Conservation (phyloP, 108 stramenopile genomes). For the Nannochloropsis granulata region DNA sequence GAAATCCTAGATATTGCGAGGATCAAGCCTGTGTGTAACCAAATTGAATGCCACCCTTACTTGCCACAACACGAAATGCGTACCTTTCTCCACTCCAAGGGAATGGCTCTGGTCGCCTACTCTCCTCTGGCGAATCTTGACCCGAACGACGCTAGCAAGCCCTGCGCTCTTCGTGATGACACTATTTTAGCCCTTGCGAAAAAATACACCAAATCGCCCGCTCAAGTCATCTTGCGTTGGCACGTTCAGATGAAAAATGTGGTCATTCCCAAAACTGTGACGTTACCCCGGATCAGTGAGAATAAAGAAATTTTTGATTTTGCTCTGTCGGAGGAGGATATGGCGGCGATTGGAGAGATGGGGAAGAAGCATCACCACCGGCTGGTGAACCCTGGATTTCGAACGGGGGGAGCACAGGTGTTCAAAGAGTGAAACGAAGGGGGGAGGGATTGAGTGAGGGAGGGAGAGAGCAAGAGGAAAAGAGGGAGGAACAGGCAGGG, state of each 20-base stretch:
- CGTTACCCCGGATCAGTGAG: constrained; percentile 12
- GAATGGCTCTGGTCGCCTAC: constrained; percentile 28
- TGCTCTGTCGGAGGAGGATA: constrained; percentile 24
- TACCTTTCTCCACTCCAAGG: not conserved
- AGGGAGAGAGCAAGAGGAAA: not conserved
- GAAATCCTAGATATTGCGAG: not conserved
- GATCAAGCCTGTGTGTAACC: not conserved
- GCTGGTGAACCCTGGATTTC: not conserved
- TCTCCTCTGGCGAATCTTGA: constrained; percentile 36
- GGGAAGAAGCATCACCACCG: not conserved
- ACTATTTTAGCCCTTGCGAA: constrained; percentile 8
- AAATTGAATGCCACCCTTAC: constrained; percentile 13
- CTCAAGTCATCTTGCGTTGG: constrained; percentile 37
- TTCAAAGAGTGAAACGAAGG: not conserved
- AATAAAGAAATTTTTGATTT: constrained; percentile 36
- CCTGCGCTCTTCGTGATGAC: constrained; percentile 25
- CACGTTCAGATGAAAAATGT: constrained; percentile 31
- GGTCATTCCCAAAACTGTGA: constrained; percentile 37
- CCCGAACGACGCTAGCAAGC: not conserved
- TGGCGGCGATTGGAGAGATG: constrained; percentile 12
- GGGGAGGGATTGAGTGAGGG: not conserved
- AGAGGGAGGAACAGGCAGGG: no score
- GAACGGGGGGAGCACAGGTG: not conserved
- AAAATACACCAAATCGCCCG: constrained; percentile 24
- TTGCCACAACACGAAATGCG: not conserved